phyloP scores from a whole-genome alignment of 768 basidiomycete species.

The Gyrodon lividus region DNA sequence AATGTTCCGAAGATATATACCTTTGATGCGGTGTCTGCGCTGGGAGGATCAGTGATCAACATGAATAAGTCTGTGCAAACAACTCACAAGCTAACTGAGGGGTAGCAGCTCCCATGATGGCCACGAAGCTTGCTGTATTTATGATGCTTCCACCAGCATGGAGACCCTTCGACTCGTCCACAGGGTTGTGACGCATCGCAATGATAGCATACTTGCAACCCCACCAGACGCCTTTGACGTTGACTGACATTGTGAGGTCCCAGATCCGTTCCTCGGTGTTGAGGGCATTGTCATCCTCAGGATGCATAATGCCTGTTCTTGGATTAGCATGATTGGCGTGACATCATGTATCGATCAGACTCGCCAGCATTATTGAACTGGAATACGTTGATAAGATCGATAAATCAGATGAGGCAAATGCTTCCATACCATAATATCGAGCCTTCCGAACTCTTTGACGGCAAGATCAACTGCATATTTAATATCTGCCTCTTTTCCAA shows the following conservation, averaged over 20 bases:
- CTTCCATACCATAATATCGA: conserved; percentile 85
- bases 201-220: conserved; percentile 97
- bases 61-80: neutral
- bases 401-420: neutral
- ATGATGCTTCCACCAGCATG: conserved; percentile 89
- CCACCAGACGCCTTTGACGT: conserved; percentile 99
- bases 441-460: conserved; percentile 82
- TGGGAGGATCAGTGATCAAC: conserved; percentile 8
- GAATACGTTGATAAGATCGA: neutral
- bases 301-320: conserved; percentile 91
- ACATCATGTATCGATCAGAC: conserved; percentile 8
- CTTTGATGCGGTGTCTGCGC: conserved; percentile 90
- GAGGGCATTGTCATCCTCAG: conserved; percentile 89
- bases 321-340: neutral
- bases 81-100: conserved; percentile 96
- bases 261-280: conserved; percentile 97
- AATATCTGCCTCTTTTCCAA: conserved; percentile 84
- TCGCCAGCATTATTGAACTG: conserved; percentile 93
- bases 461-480: conserved; percentile 79
- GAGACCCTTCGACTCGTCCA: conserved; percentile 77
- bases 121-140: conserved; percentile 98
- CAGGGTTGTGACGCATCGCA: conserved; percentile 93
- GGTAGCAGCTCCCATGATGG: conserved; percentile 92
- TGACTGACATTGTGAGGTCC: conserved; percentile 91
- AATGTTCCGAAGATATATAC: conserved; percentile 35